These are phyloP conservation scores for Neodidymelliopsis sp. DNA, from an alignment of 2,329 filamentous ascomycete genomes.

Conservation along the genomic window DNA sequence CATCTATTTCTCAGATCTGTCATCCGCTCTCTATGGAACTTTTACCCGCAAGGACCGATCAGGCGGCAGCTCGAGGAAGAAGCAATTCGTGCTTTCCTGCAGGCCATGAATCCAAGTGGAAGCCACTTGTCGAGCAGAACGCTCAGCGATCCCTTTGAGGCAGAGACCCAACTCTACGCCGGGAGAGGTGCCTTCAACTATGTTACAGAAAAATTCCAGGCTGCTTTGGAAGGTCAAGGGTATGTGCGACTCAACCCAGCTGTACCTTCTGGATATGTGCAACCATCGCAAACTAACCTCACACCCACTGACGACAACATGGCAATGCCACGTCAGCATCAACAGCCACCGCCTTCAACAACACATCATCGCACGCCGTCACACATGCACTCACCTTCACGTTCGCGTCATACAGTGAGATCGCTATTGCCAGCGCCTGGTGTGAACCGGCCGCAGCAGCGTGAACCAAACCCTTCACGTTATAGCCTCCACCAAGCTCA, in stretches of 20 bases:
- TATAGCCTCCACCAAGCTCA: slow-evolving; percentile 66
- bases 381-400: background rate
- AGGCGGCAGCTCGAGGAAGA: slow-evolving; percentile 16
- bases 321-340: background rate
- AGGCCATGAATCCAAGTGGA: too few species aligned
- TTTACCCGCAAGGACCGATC: background rate
- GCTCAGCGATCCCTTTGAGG: too few species aligned
- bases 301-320: background rate
- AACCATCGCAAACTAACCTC: background rate
- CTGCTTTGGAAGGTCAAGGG: background rate
- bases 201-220: slow-evolving; percentile 6
- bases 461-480: slow-evolving; percentile 54
- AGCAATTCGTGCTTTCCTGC: background rate
- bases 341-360: background rate
- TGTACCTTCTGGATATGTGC: background rate
- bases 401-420: background rate
- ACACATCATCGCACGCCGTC: background rate
- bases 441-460: slow-evolving; percentile 45
- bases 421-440: slow-evolving; percentile 48
- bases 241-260: background rate
- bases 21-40: slow-evolving; percentile 53
- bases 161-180: slow-evolving; percentile 6
- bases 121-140: too few species aligned
- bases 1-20: slow-evolving; percentile 62
- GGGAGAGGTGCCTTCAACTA: slow-evolving; percentile 14